Evolutionary conservation across 2,329 filamentous ascomycete genomes (phyloP).

Genomic region (Trichoderma aggressivum): DNA sequence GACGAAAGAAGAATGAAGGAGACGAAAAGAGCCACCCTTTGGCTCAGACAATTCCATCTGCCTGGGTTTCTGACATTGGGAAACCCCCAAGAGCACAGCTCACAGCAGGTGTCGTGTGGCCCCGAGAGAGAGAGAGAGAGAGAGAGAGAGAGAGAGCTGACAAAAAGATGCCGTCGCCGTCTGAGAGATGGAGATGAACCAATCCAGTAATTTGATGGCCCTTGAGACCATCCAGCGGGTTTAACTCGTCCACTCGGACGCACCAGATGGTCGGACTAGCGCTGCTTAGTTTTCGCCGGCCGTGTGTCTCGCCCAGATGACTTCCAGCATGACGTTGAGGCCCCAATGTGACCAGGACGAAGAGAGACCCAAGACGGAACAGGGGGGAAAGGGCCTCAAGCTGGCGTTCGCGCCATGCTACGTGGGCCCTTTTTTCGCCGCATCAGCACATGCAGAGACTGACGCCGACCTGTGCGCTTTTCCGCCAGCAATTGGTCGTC

Average conservation of each 20-base stretch:
- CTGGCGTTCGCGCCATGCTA: slow-evolving; percentile 15
- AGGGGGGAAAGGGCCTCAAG: slow-evolving; percentile 15
- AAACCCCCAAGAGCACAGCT: neutral
- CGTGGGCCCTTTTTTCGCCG: slow-evolving; percentile 10
- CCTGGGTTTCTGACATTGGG: neutral
- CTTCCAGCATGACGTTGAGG: slow-evolving; percentile 25
- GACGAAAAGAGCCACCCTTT: neutral
- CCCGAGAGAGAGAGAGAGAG: too few relatives aligned
- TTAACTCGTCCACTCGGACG: neutral
- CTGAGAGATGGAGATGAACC: neutral
- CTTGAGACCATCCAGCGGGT: neutral
- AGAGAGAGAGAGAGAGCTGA: neutral
- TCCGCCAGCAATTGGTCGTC: slow-evolving; percentile 5
- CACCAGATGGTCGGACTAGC: neutral
- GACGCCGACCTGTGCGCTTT: slow-evolving; percentile 5
- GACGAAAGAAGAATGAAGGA: neutral
- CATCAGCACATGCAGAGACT: slow-evolving; percentile 11
- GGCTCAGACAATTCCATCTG: neutral
- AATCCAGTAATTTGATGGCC: slow-evolving; percentile 8
- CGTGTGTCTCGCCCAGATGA: slow-evolving; percentile 16
- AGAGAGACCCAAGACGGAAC: slow-evolving; percentile 14
- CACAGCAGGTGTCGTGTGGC: neutral
- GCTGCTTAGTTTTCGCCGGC: slow-evolving; percentile 8
- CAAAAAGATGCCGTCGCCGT: neutral
- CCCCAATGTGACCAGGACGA: slow-evolving; percentile 21